Conservation (phyloP, 2,329 filamentous ascomycete genomes). For the Ceratocystis alfenasii region DNA sequence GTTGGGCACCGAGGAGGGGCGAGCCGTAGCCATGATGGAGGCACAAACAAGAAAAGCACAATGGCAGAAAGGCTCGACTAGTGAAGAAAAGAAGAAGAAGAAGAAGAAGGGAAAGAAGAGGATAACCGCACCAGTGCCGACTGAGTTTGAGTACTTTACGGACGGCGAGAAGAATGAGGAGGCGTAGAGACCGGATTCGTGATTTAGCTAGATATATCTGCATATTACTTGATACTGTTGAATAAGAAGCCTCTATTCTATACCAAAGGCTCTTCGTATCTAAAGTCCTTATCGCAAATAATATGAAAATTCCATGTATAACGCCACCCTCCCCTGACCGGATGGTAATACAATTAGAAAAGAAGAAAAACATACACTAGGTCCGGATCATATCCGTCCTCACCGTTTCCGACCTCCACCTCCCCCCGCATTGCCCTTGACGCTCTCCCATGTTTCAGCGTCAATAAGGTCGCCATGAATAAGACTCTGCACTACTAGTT, state of each 20-base stretch:
- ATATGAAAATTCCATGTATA: neutral
- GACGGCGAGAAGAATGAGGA: slow-evolving; percentile 24
- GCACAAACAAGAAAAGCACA: slow-evolving; percentile 25
- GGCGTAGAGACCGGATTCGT: neutral
- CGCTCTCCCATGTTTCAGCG: slow-evolving; percentile 35
- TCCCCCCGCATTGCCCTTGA: neutral
- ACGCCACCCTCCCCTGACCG: neutral
- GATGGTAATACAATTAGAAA: slow-evolving; percentile 3
- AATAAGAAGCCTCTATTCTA: neutral
- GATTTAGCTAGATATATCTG: neutral
- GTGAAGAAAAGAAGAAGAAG: slow-evolving; percentile 8
- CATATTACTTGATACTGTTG: neutral
- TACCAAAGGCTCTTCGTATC: neutral
- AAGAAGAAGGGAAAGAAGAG: slow-evolving; percentile 11
- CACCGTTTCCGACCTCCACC: neutral
- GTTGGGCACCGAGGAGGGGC: slow-evolving; percentile 24
- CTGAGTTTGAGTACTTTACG: slow-evolving; percentile 30
- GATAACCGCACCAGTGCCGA: slow-evolving; percentile 24
- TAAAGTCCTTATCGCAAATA: neutral
- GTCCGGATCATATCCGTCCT: neutral
- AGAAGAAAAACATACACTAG: slow-evolving; percentile 6
- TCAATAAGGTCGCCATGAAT: slow-evolving; percentile 73
- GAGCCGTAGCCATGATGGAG: slow-evolving; percentile 23
- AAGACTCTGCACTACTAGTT: slow-evolving; percentile 83
- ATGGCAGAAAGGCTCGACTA: slow-evolving; percentile 6